These are phyloP conservation scores for Acer campestre DNA, from an alignment of 345 rosid genomes.

Conservation along the genomic window DNA sequence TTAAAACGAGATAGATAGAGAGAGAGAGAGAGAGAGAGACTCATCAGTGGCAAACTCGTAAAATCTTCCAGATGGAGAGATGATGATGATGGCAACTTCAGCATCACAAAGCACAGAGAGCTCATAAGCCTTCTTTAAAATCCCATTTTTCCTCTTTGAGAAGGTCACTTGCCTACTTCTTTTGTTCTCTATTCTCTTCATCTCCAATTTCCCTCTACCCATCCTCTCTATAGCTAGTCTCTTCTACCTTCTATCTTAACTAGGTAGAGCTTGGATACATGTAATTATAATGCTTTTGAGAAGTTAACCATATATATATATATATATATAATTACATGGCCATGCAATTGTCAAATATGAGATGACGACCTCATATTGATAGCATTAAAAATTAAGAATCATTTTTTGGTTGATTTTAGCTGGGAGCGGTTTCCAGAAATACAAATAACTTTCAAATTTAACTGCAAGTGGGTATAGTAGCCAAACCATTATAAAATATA, in stretches of 20 bases:
- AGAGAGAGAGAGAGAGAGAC: slow-evolving; percentile 23
- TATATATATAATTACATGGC: background rate
- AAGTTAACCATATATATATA: no score
- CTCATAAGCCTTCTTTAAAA: slow-evolving; percentile 68
- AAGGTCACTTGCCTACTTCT: slow-evolving; percentile 67
- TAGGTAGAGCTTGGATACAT: no score
- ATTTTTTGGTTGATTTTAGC: no score
- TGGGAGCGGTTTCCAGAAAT: no score
- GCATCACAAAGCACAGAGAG: slow-evolving; percentile 71
- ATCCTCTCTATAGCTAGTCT: slow-evolving; percentile 23
- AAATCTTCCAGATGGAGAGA: slow-evolving; percentile 54
- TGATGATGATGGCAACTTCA: slow-evolving; percentile 55
- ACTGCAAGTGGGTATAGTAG: no score
- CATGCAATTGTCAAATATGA: background rate
- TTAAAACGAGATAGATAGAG: slow-evolving; percentile 5
- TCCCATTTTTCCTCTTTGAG: slow-evolving; percentile 64
- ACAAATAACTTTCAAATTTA: no score
- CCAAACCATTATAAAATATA: no score
- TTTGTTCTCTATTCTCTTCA: slow-evolving; percentile 67
- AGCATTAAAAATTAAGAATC: no score
- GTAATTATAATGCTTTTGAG: background rate
- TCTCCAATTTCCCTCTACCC: slow-evolving; percentile 69
- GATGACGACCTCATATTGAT: no score
- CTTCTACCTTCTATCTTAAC: no score
- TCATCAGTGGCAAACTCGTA: slow-evolving; percentile 59